Percentiles rank a stretch among this genome's conserved stretches.
These are phyloP conservation scores for Hypoxylon sp. DNA, from an alignment of 2,329 filamentous ascomycete genomes.

Conservation along the genomic window DNA sequence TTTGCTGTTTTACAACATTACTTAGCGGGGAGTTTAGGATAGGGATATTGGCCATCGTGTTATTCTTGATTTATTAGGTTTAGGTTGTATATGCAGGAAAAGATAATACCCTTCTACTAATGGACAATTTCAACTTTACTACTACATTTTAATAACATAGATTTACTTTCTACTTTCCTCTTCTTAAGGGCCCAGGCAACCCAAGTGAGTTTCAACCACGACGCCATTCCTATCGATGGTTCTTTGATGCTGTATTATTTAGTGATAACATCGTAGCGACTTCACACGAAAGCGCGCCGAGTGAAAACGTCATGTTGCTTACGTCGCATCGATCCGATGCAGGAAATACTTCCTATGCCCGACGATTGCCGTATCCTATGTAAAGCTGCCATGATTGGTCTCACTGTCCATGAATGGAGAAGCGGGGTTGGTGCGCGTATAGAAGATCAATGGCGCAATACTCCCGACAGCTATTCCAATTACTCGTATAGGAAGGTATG, in stretches of 20 bases:
- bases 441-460: conserved; percentile 21
- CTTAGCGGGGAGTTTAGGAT: conserved; percentile 26
- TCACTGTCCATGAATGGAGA: conserved; percentile 1
- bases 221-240: not conserved
- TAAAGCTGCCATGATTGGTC: conserved; percentile 1
- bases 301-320: no score
- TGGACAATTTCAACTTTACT: conserved; percentile 16
- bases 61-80: conserved; percentile 1
- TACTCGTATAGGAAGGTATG: conserved; percentile 28
- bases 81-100: conserved; percentile 13
- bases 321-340: no score
- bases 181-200: no score
- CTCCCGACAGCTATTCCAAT: conserved; percentile 5
- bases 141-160: conserved; percentile 15
- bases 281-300: no score
- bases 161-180: not conserved
- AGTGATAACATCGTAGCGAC: no score
- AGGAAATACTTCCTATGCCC: conserved; percentile 30
- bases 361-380: not conserved
- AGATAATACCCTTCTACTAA: conserved; percentile 25
- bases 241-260: not conserved
- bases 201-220: no score
- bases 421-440: conserved; percentile 25
- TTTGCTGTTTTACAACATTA: not conserved
- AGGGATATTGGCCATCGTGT: conserved; percentile 3